Percentiles rank a stretch among this genome's conserved stretches.
Evolutionary conservation across 345 rosid species (phyloP).

Genomic region (Linum tenue): DNA sequence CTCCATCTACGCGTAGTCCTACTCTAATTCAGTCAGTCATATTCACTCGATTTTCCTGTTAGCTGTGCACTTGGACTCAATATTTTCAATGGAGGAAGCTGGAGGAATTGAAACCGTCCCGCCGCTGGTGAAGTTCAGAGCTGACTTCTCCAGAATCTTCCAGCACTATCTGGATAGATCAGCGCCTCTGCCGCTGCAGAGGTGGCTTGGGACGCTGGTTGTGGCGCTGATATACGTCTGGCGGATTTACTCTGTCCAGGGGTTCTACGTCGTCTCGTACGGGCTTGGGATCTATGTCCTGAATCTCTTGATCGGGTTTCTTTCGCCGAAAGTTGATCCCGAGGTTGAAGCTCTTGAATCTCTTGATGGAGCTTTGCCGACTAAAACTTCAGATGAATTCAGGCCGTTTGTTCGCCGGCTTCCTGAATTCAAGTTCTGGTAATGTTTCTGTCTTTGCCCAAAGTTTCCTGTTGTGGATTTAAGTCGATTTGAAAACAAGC

Average conservation of each 20-base stretch:
- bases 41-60: too few species aligned
- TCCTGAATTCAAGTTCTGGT: constrained; percentile 98
- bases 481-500: background rate
- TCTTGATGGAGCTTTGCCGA: constrained; percentile 83
- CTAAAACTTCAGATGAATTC: constrained; percentile 94
- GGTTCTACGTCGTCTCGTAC: constrained; percentile 77
- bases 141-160: constrained; percentile 34
- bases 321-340: constrained; percentile 92
- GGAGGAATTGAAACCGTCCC: constrained; percentile 22
- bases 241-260: constrained; percentile 68
- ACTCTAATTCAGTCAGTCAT: too few species aligned
- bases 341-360: constrained; percentile 53
- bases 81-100: constrained; percentile 28
- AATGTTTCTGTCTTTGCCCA: constrained; percentile 11
- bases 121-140: constrained; percentile 35
- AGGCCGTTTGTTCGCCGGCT: constrained; percentile 92
- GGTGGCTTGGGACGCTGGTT: constrained; percentile 12
- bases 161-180: constrained; percentile 44
- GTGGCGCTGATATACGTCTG: constrained; percentile 42
- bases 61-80: too few species aligned
- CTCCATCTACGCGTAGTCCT: too few species aligned
- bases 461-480: background rate
- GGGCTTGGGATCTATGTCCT: constrained; percentile 88
- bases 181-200: constrained; percentile 26
- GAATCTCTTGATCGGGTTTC: constrained; percentile 83